A percentile compares a stretch with the other conserved stretches of the same genome.
phyloP scores from a whole-genome alignment of 208 protist species.

The Trypanosoma cruzi region DNA sequence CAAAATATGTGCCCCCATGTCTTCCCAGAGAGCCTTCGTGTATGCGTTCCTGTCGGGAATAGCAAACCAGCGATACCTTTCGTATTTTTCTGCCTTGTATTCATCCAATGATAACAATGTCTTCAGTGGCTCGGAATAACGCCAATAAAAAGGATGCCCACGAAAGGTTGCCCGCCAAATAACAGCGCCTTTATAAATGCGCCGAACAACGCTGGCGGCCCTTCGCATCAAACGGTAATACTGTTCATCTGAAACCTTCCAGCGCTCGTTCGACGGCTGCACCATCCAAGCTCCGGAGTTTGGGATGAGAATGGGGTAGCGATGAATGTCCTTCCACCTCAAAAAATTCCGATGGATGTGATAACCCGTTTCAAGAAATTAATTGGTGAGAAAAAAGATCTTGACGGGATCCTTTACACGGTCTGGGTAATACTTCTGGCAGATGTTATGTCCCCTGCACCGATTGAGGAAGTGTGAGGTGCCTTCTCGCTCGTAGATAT shows the following conservation, averaged over 20 bases:
- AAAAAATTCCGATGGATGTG: constrained; percentile 10
- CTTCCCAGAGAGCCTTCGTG: constrained; percentile 20
- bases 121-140: constrained; percentile 15
- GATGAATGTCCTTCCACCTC: constrained; percentile 31
- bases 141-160: constrained; percentile 31
- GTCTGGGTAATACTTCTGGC: constrained; percentile 29
- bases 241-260: constrained; percentile 12
- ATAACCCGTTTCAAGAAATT: constrained; percentile 19
- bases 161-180: constrained; percentile 30
- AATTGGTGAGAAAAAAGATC: constrained; percentile 32
- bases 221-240: constrained; percentile 23
- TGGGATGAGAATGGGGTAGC: constrained; percentile 22
- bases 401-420: constrained; percentile 23
- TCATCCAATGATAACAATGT: neutral
- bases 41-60: constrained; percentile 22
- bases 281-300: constrained; percentile 37
- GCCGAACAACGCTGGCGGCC: constrained; percentile 18
- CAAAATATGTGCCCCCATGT: constrained; percentile 27
- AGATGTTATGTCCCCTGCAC: constrained; percentile 28
- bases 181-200: constrained; percentile 29
- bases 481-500: constrained; percentile 24
- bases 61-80: constrained; percentile 28
- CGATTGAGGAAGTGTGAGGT: neutral
- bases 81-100: constrained; percentile 6
- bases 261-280: constrained; percentile 8